A percentile compares a stretch with the other conserved stretches of the same genome.
phyloP scores from a whole-genome alignment of 371 early-diverging fungal genomes.

The Actinomortierella ambigua region DNA sequence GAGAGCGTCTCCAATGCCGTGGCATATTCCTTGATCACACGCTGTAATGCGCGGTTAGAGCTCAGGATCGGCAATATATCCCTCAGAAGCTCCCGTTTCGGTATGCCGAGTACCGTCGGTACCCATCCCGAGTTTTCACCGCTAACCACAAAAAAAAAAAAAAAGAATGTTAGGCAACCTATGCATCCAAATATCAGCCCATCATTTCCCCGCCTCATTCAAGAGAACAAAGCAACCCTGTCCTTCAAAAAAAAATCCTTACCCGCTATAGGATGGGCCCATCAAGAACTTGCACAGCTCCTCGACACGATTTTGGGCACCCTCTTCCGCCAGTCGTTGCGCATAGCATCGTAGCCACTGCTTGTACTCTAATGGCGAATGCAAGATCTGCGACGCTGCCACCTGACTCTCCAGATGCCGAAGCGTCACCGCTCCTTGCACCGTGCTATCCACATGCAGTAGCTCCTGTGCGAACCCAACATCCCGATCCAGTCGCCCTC shows the following conservation, averaged over 20 bases:
- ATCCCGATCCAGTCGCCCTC: constrained; percentile 37
- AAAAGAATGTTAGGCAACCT: background rate
- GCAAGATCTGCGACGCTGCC: constrained; percentile 62
- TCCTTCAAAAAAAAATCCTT: constrained; percentile 2
- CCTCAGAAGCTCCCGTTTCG: constrained; percentile 55
- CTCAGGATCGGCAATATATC: constrained; percentile 56
- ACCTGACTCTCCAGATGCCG: constrained; percentile 61
- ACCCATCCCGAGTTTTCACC: constrained; percentile 46
- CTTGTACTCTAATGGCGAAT: constrained; percentile 65
- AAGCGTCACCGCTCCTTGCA: constrained; percentile 43
- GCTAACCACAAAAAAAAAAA: constrained; percentile 2
- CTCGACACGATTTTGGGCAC: constrained; percentile 60
- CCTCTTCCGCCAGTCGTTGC: constrained; percentile 69
- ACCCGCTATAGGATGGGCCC: constrained; percentile 60
- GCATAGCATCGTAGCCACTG: constrained; percentile 74
- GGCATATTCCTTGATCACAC: constrained; percentile 49
- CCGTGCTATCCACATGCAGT: constrained; percentile 28
- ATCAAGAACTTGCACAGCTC: constrained; percentile 77
- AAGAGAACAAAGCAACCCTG: background rate
- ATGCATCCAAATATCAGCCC: no score
- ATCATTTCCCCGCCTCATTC: no score
- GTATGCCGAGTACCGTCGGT: constrained; percentile 49
- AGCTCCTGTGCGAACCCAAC: constrained; percentile 36
- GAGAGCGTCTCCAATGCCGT: constrained; percentile 32
- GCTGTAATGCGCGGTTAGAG: constrained; percentile 55